Evolutionary conservation across 2,329 filamentous ascomycete species (phyloP).

Genomic region (Sarocladium oryzae): DNA sequence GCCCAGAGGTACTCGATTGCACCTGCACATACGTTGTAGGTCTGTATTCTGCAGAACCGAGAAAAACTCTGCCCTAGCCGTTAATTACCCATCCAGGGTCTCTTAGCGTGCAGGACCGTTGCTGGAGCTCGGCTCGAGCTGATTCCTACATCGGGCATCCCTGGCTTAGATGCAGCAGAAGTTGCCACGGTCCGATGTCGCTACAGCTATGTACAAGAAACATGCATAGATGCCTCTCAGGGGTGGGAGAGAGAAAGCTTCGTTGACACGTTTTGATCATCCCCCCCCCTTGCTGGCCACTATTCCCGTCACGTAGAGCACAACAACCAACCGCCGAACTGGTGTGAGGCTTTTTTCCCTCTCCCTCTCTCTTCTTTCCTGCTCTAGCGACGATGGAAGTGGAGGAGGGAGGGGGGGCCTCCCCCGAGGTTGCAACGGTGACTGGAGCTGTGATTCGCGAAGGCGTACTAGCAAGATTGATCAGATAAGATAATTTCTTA

Average conservation of each 20-base stretch:
- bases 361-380: too few species aligned
- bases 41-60: too few species aligned
- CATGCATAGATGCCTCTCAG: too few species aligned
- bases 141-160: background rate
- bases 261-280: too few species aligned
- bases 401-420: background rate
- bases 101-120: too few species aligned
- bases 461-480: slow-evolving; percentile 1
- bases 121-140: background rate
- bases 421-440: background rate
- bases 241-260: too few species aligned
- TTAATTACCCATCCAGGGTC: too few species aligned
- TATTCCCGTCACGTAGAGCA: background rate
- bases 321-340: background rate
- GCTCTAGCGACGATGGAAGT: background rate
- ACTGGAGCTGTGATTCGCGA: background rate
- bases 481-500: slow-evolving; percentile 7
- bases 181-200: background rate
- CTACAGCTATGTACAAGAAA: background rate
- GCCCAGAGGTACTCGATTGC: too few species aligned
- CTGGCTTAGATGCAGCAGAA: background rate
- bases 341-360: slow-evolving; percentile 6
- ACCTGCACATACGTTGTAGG: too few species aligned
- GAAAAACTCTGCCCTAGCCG: too few species aligned
- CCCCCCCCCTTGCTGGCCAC: background rate